A percentile compares a stretch with the other conserved stretches of the same genome.
phyloP scores from a whole-genome alignment of 169 alveolate species.

The Fabrea salina region DNA sequence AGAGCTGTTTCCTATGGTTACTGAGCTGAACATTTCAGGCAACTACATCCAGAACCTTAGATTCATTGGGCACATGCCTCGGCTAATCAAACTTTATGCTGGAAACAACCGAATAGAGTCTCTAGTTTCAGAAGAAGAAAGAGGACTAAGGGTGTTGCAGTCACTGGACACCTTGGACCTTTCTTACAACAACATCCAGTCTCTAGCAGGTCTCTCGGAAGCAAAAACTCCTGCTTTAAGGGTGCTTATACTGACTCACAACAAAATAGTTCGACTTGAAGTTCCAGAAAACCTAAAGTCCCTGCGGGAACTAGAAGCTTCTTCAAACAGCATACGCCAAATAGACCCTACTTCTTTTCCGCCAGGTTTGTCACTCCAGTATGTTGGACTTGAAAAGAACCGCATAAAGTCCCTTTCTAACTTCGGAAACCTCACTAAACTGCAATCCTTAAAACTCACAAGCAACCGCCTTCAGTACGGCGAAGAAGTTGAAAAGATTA shows the following conservation, averaged over 20 bases:
- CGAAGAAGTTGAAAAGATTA: constrained; percentile 58
- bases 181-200: constrained; percentile 53
- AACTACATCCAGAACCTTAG: constrained; percentile 54
- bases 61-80: constrained; percentile 66
- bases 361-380: background rate
- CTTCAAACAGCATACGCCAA: background rate
- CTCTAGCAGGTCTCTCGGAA: constrained; percentile 56
- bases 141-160: constrained; percentile 49
- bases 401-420: background rate
- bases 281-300: background rate
- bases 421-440: constrained; percentile 29
- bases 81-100: constrained; percentile 52
- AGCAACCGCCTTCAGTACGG: constrained; percentile 65
- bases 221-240: constrained; percentile 57
- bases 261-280: background rate
- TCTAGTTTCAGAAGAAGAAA: constrained; percentile 42
- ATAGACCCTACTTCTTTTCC: background rate
- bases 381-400: background rate
- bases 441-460: constrained; percentile 46
- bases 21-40: constrained; percentile 63
- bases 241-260: constrained; percentile 62
- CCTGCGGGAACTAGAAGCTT: constrained; percentile 14
- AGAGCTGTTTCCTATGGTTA: constrained; percentile 54
- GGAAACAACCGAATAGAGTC: constrained; percentile 64
- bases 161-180: constrained; percentile 71